Evolutionary conservation across 805 yeast genomes (phyloP), one percentile per base, ranked within the genome.

Genomic region (Yarrowia bubula): DNA sequence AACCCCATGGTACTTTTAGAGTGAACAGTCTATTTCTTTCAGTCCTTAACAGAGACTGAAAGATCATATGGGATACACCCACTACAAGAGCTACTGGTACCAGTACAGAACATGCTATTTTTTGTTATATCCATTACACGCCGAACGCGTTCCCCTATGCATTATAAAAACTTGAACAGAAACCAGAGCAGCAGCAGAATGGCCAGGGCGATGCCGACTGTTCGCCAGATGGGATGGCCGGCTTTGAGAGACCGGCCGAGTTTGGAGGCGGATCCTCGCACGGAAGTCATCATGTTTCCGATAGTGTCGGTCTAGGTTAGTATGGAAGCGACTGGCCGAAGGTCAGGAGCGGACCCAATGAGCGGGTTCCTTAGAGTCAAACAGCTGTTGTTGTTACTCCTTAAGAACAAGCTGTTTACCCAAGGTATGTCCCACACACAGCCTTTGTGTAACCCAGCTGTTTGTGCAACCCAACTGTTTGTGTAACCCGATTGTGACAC

Each of bases 191-290:
- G 76, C 69, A 87, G 81, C 69, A 88, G 83, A 3, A 78, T 74
- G 42, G 80, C 70, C 57, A 88, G 75, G 2, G 87, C 86, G 33
- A 84, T 69, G 1, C 83, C 85, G 5, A 86, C 88, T 76, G 83
- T 83, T 72, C 83, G 79, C 78, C 86, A 81, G 42, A 85, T 76
- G 22, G 83, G 81, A 44, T 85, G 87, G 10, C 89, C 90, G 10
- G 84, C 78, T 60, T 75, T 76, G 75, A 86, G 79, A 0, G 89
- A 83, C 53, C 88, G 79, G 15, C 84, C 76, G 39, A 88, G 76
- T 53, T 83, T 79, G 1, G 76, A 67, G 1, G 88, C 82, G 0
- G 89, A 79, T 63, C 79, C 77, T 66, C 79, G 81, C n/a, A 88
- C 75, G 60, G 81, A 79, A 32, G 77, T 79, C 46, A 80, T 73